A percentile compares a stretch with the other conserved stretches of the same genome.
Conservation (phyloP, 768 basidiomycete genomes). For the Dioszegia crocea region DNA sequence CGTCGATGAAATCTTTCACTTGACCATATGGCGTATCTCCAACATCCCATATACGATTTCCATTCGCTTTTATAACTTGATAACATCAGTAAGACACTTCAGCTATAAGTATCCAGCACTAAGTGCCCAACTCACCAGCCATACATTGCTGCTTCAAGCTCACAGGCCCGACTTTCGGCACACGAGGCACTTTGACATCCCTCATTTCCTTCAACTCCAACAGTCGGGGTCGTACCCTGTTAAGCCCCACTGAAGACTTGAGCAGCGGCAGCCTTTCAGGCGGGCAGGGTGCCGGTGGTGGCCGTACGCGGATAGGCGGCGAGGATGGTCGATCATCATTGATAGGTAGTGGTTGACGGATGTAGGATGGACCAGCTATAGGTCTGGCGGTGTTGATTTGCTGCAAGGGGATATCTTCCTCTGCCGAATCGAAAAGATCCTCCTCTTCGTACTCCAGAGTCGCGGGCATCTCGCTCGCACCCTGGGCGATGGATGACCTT, state of each 20-base stretch:
- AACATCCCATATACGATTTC: slow-evolving; percentile 31
- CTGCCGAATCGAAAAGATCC: slow-evolving; percentile 27
- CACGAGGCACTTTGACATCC: neutral
- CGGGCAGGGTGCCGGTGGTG: neutral
- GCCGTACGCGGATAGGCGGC: neutral
- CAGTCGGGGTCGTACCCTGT: slow-evolving; percentile 1
- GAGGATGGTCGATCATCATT: neutral
- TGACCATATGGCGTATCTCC: slow-evolving; percentile 33
- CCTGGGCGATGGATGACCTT: neutral
- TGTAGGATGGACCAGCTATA: slow-evolving; percentile 2
- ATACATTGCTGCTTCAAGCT: slow-evolving; percentile 19
- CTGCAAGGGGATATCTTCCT: neutral
- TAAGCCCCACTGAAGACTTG: slow-evolving; percentile 9
- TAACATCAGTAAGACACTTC: neutral
- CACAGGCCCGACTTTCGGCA: slow-evolving; percentile 10
- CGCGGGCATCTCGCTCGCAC: neutral
- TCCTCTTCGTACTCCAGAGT: slow-evolving; percentile 35
- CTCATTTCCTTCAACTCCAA: slow-evolving; percentile 12
- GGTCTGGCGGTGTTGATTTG: slow-evolving; percentile 9
- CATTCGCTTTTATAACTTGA: slow-evolving; percentile 28
- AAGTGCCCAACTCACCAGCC: slow-evolving; percentile 5
- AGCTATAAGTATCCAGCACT: neutral
- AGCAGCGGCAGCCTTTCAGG: neutral
- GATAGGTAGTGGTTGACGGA: neutral
- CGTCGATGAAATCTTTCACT: slow-evolving; percentile 27